A percentile compares a stretch with the other conserved stretches of the same genome.
Conservation (phyloP, 1,284 basidiomycete species). For the Boletus semigastroideus region DNA sequence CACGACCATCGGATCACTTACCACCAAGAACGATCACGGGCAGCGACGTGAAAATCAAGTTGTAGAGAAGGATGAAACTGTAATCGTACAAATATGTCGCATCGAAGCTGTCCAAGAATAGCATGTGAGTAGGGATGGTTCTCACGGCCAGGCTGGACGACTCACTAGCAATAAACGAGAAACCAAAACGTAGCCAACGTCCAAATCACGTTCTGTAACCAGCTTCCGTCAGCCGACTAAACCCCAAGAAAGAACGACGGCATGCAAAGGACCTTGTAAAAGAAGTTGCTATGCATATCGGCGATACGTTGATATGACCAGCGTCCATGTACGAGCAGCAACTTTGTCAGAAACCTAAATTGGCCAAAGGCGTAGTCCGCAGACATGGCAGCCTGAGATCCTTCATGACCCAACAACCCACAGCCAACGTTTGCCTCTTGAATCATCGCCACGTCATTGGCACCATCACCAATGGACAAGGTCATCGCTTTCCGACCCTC, state of each 20-base stretch:
- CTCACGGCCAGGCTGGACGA: conserved; percentile 9
- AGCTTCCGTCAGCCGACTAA: conserved; percentile 1
- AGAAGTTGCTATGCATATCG: conserved; percentile 98
- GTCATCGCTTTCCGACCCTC: conserved; percentile 97
- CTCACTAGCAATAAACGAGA: conserved; percentile 82
- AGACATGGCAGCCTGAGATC: conserved; percentile 98
- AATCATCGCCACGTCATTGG: conserved; percentile 97
- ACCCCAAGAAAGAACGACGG: background rate
- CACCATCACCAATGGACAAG: conserved; percentile 94
- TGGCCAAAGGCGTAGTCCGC: conserved; percentile 98
- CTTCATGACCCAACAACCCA: conserved; percentile 92
- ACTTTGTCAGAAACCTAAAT: conserved; percentile 91
- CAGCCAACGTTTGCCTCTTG: conserved; percentile 98
- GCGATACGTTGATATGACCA: conserved; percentile 97
- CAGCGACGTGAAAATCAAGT: conserved; percentile 91
- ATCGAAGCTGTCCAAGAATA: conserved; percentile 66
- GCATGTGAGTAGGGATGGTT: conserved; percentile 10
- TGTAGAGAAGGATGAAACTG: conserved; percentile 90
- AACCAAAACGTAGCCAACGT: conserved; percentile 95
- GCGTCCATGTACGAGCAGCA: conserved; percentile 92
- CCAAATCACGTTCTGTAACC: conserved; percentile 79
- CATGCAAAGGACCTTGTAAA: conserved; percentile 79
- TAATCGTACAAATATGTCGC: conserved; percentile 96
- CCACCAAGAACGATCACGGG: conserved; percentile 91
- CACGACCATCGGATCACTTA: conserved; percentile 33